Conservation (phyloP, 2,329 filamentous ascomycete species). For the Domatiomyces globalis region DNA sequence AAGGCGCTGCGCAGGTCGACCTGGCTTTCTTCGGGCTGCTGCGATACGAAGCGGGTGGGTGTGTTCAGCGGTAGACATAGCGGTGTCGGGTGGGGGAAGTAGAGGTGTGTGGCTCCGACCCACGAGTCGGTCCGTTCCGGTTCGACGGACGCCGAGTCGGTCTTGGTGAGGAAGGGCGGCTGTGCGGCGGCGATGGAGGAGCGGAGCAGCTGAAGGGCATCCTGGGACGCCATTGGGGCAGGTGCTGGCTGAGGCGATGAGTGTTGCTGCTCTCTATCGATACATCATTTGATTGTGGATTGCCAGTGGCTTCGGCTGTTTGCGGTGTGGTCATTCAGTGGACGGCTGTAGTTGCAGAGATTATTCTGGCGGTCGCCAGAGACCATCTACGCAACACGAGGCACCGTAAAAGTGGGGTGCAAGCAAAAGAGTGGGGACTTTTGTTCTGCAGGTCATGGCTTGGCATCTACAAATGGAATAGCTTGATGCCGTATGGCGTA, state of each 20-base stretch:
- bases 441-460: background rate
- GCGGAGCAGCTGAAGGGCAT: constrained; percentile 72
- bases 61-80: constrained; percentile 54
- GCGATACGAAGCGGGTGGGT: constrained; percentile 77
- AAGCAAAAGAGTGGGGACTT: background rate
- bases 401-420: background rate
- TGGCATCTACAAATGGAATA: background rate
- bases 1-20: constrained; percentile 89
- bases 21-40: constrained; percentile 40
- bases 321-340: background rate
- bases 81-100: constrained; percentile 47
- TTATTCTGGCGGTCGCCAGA: background rate
- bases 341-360: background rate
- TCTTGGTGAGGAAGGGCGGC: constrained; percentile 59
- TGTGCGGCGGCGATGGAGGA: constrained; percentile 61
- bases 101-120: constrained; percentile 62
- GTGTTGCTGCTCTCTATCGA: background rate
- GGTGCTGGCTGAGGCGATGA: background rate
- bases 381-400: background rate
- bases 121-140: constrained; percentile 50
- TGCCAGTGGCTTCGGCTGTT: background rate
- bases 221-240: constrained; percentile 44
- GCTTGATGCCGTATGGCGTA: background rate
- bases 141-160: constrained; percentile 45
- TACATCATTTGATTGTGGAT: background rate